Evolutionary conservation across 805 yeast species (phyloP).

Genomic region (Clavispora phyllophila): DNA sequence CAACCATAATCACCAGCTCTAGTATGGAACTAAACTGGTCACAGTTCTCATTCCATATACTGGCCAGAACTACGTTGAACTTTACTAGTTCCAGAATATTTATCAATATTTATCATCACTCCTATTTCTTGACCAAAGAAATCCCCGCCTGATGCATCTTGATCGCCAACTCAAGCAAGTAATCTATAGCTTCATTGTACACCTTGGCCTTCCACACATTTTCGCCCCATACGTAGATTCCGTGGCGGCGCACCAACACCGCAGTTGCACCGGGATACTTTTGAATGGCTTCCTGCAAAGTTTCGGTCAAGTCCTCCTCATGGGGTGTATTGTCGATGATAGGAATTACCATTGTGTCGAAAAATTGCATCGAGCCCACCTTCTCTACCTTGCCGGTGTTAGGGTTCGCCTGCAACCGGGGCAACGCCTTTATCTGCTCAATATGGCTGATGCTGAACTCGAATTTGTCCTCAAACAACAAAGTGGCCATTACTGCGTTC

Average conservation of each 20-base stretch:
- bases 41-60: too few species aligned
- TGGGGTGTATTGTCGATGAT: conserved; percentile 87
- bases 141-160: conserved; percentile 73
- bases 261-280: conserved; percentile 78
- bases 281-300: conserved; percentile 58
- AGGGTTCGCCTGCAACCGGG: conserved; percentile 38
- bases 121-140: conserved; percentile 34
- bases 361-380: conserved; percentile 65
- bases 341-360: conserved; percentile 76
- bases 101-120: too few species aligned
- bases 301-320: conserved; percentile 75
- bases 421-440: conserved; percentile 92
- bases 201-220: conserved; percentile 89
- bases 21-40: too few species aligned
- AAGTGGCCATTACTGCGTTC: conserved; percentile 75
- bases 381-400: conserved; percentile 40
- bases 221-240: conserved; percentile 96
- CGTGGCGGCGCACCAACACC: conserved; percentile 87
- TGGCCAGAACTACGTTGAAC: too few species aligned
- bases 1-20: too few species aligned
- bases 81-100: too few species aligned
- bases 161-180: conserved; percentile 76
- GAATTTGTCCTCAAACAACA: conserved; percentile 53
- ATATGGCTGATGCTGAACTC: conserved; percentile 74
- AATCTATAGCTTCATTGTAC: conserved; percentile 89